Percentiles rank a stretch among this genome's conserved stretches.
phyloP scores from a whole-genome alignment of 2,329 filamentous ascomycete genomes.

The Penicillium sp. region DNA sequence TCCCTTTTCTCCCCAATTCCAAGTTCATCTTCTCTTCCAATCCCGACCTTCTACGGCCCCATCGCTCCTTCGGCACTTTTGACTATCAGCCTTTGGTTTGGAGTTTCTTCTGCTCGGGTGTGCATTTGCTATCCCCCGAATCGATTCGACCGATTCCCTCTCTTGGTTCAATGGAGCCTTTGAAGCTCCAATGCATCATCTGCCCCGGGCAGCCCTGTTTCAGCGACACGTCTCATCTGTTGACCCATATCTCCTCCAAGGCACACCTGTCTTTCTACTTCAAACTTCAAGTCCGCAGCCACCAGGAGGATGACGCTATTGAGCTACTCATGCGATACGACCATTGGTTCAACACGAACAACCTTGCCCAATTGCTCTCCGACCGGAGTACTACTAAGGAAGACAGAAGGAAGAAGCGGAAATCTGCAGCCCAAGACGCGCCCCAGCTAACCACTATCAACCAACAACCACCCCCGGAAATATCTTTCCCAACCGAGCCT shows the following conservation, averaged over 20 bases:
- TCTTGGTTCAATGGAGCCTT: conserved; percentile 41
- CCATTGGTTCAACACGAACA: conserved; percentile 71
- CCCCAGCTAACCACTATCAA: background rate
- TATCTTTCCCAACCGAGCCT: background rate
- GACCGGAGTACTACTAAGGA: conserved; percentile 77
- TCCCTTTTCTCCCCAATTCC: background rate
- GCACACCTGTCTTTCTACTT: conserved; percentile 84
- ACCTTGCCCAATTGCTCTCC: conserved; percentile 70
- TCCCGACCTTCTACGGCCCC: background rate
- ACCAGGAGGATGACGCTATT: conserved; percentile 64
- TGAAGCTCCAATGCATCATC: conserved; percentile 76
- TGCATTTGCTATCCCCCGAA: conserved; percentile 26
- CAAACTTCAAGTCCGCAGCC: conserved; percentile 71
- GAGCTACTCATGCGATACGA: conserved; percentile 67
- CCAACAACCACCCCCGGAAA: conserved; percentile 5
- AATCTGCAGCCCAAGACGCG: conserved; percentile 12
- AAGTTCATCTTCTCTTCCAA: background rate
- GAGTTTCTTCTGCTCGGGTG: conserved; percentile 6
- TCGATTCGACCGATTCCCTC: conserved; percentile 8
- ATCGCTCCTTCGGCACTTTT: conserved; percentile 23
- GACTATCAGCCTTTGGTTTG: conserved; percentile 11
- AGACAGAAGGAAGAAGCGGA: conserved; percentile 59
- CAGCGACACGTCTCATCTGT: conserved; percentile 84
- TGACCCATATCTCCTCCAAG: conserved; percentile 91
- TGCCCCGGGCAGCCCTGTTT: conserved; percentile 78